Evolutionary conservation across 2,329 filamentous ascomycete genomes (phyloP), one percentile per base, ranked within the genome.

Genomic region (Pezicula carpinea): DNA sequence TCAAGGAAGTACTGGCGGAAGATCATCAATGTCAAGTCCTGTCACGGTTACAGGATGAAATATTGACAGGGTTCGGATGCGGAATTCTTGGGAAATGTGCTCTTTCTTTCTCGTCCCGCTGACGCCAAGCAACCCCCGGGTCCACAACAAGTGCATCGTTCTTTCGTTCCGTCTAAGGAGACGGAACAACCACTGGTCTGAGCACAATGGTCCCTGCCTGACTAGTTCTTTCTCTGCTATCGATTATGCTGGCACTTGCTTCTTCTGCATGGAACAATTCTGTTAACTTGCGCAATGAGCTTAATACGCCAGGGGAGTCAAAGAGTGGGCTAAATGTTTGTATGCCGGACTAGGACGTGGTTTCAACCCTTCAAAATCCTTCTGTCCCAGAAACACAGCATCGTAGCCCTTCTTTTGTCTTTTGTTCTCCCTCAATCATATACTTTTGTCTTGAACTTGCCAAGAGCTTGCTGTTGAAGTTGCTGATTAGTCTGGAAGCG

Each of bases 101-200:
- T 40, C 38, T 5, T 22, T 23, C 38, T 10, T 15, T 40, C 38
- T 40, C 38, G 38, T 40, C 38, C 38, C 38, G 38, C 38, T n/a
- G 2, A 29, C 15, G 38, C 38, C 38, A 40, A 40, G 38, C n/a
- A 15, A 40, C 38, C 38, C n/a, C 38, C 38, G 2, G 38, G 22
- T 23, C 38, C 38, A 40, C 38, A 23, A 10, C 38, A 29, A 26
- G n/a, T 14, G n/a, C n/a, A n/a, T n/a, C n/a, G n/a, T n/a, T n/a
- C n/a, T n/a, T n/a, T n/a, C n/a, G n/a, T n/a, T n/a, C n/a, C n/a
- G n/a, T n/a, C n/a, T n/a, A n/a, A 35, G n/a, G 33, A 35, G 33
- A 3, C 33, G 33, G 18, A 19, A 17, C 33, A 35, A 19, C 33
- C 33, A 35, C 33, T 35, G 33, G 14, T 19, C 33, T 35, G 33